phyloP scores from a whole-genome alignment of 192 early-diverging fungal genomes.

The Linnemannia schmuckeri region DNA sequence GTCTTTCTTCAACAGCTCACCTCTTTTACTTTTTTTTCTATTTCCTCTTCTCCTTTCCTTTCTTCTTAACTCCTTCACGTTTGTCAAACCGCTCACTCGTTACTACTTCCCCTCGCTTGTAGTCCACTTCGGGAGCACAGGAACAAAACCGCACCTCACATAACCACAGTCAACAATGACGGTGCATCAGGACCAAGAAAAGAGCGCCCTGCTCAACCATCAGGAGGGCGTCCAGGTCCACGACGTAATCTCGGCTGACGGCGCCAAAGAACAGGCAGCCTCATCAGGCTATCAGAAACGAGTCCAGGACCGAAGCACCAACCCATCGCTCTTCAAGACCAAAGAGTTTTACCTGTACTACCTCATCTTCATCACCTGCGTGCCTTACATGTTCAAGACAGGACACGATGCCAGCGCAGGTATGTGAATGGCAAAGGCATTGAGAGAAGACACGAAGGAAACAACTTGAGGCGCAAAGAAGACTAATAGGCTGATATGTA shows the following conservation, averaged over 20 bases:
- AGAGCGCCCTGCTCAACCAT: constrained; percentile 9
- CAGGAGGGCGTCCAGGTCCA: not conserved
- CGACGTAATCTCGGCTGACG: not conserved
- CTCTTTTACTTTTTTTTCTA: not conserved
- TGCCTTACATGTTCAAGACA: constrained; percentile 78
- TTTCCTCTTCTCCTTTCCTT: not conserved
- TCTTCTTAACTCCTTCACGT: not conserved
- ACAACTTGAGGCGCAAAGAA: not conserved
- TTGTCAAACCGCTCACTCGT: no score
- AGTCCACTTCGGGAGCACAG: not conserved
- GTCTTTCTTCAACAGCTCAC: not conserved
- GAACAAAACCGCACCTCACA: not conserved
- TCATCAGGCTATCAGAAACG: constrained; percentile 7
- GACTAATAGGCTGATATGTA: not conserved
- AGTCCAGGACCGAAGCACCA: constrained; percentile 44
- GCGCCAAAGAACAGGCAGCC: constrained; percentile 5
- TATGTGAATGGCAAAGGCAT: constrained; percentile 26
- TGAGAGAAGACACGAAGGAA: not conserved
- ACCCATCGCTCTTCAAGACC: constrained; percentile 71
- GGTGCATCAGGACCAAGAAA: constrained; percentile 6
- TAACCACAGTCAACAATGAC: not conserved
- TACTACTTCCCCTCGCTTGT: not conserved
- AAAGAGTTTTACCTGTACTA: constrained; percentile 86
- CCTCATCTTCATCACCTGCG: constrained; percentile 62
- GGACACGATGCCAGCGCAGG: constrained; percentile 67